phyloP scores from a whole-genome alignment of 192 early-diverging fungal genomes.

The Paraglomus occultum region DNA sequence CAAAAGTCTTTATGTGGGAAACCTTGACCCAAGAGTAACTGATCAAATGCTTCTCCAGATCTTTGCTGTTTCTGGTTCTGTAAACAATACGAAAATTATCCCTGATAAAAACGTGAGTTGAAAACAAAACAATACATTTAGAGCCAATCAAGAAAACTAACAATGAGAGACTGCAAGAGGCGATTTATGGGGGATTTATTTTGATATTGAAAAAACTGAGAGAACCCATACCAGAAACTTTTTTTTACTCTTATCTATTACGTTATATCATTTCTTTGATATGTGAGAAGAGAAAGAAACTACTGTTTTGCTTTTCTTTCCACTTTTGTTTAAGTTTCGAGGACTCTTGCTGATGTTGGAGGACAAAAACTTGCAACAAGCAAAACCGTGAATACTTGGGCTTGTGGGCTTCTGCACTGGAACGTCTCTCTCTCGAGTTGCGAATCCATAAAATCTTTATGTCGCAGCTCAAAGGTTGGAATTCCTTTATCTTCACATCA shows the following conservation, averaged over 20 bases:
- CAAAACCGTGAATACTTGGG: no score
- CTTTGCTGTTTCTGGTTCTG: conserved; percentile 64
- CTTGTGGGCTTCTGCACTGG: conserved; percentile 18
- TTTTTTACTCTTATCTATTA: no score
- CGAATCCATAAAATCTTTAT: conserved; percentile 24
- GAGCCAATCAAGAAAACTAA: no score
- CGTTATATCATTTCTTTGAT: no score
- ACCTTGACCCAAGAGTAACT: conserved; percentile 78
- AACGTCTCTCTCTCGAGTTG: conserved; percentile 25
- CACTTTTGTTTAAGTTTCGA: conserved; percentile 13
- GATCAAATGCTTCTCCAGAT: conserved; percentile 72
- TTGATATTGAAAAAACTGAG: no score
- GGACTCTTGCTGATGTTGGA: no score
- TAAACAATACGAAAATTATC: conserved; percentile 75
- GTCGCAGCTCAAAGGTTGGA: conserved; percentile 36
- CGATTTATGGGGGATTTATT: conserved; percentile 11
- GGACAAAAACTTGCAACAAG: no score
- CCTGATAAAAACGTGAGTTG: conserved; percentile 64
- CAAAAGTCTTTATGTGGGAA: conserved; percentile 80
- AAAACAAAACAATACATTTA: no score
- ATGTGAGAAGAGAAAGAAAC: no score
- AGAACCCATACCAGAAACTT: no score
- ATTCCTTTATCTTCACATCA: conserved; percentile 28
- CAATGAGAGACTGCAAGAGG: no score
- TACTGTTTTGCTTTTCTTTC: not conserved